phyloP scores from a whole-genome alignment of 1,139 yeast genomes.

The Scheffersomyces insectosa region DNA sequence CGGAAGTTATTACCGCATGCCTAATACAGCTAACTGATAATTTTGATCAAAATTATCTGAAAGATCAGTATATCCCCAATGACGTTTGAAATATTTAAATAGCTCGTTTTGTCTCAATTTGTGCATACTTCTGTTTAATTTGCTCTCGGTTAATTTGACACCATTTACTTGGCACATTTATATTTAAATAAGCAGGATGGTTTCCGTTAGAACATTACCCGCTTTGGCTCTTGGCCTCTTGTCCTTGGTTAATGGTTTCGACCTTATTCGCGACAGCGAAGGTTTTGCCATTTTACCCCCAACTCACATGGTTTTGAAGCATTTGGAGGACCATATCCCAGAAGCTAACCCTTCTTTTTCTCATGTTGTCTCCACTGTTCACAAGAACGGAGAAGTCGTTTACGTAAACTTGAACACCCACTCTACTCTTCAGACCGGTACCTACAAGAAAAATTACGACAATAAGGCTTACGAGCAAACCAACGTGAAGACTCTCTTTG shows the following conservation, averaged over 20 bases:
- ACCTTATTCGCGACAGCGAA: slow-evolving; percentile 11
- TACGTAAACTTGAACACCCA: slow-evolving; percentile 17
- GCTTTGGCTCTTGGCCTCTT: slow-evolving; percentile 8
- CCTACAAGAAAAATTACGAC: slow-evolving; percentile 12
- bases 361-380: slow-evolving; percentile 14
- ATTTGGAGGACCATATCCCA: slow-evolving; percentile 8
- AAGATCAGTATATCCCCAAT: too few species aligned
- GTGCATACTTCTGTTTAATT: too few species aligned
- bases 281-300: slow-evolving; percentile 17
- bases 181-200: slow-evolving; percentile 6
- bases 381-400: slow-evolving; percentile 12
- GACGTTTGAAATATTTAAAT: too few species aligned
- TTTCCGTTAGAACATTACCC: slow-evolving; percentile 10
- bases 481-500: slow-evolving; percentile 6
- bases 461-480: slow-evolving; percentile 10
- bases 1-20: too few species aligned
- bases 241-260: slow-evolving; percentile 10
- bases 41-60: too few species aligned
- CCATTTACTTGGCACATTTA: too few species aligned
- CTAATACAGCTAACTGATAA: too few species aligned
- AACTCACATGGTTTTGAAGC: slow-evolving; percentile 11
- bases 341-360: slow-evolving; percentile 8
- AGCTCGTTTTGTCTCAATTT: too few species aligned
- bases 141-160: too few species aligned
- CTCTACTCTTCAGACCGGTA: slow-evolving; percentile 11